These are phyloP conservation scores for Magnusiomyces magnusii DNA, from an alignment of 1,139 yeast species.

Conservation along the genomic window DNA sequence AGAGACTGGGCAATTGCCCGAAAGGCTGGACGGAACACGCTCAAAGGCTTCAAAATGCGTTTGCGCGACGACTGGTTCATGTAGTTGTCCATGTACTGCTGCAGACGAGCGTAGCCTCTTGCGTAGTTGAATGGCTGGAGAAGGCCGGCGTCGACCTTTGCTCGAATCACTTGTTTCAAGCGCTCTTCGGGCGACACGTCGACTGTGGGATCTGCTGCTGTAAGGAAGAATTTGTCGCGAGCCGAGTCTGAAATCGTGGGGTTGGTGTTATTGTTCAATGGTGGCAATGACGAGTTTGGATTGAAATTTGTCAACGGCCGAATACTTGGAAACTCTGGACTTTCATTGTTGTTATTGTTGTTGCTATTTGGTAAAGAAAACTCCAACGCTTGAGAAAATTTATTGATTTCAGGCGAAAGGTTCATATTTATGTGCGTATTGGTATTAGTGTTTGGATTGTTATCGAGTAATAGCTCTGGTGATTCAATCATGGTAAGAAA, in stretches of 20 bases:
- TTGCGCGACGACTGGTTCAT: constrained; percentile 83
- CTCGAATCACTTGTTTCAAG: constrained; percentile 89
- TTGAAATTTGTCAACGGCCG: neutral
- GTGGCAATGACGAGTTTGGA: neutral
- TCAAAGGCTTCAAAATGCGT: constrained; percentile 79
- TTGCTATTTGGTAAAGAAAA: neutral
- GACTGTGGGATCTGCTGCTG: constrained; percentile 96
- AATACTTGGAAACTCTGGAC: neutral
- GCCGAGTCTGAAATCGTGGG: constrained; percentile 51
- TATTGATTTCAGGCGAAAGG: constrained; percentile 14
- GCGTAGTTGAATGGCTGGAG: constrained; percentile 93
- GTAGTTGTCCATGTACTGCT: constrained; percentile 80
- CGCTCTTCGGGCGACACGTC: constrained; percentile 94
- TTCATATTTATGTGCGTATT: constrained; percentile 8
- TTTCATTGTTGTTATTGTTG: neutral
- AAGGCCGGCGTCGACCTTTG: constrained; percentile 89
- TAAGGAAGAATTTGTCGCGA: constrained; percentile 83
- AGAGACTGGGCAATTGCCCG: constrained; percentile 87
- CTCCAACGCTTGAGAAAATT: constrained; percentile 5
- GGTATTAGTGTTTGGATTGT: neutral
- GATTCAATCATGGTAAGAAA: constrained; percentile 88
- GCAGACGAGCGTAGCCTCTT: constrained; percentile 84
- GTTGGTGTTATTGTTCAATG: neutral
- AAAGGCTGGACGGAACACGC: constrained; percentile 87
- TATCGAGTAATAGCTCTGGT: constrained; percentile 35